Evolutionary conservation across 202 grass and related monocot genomes (phyloP).

Genomic region (Panicum hallii): DNA sequence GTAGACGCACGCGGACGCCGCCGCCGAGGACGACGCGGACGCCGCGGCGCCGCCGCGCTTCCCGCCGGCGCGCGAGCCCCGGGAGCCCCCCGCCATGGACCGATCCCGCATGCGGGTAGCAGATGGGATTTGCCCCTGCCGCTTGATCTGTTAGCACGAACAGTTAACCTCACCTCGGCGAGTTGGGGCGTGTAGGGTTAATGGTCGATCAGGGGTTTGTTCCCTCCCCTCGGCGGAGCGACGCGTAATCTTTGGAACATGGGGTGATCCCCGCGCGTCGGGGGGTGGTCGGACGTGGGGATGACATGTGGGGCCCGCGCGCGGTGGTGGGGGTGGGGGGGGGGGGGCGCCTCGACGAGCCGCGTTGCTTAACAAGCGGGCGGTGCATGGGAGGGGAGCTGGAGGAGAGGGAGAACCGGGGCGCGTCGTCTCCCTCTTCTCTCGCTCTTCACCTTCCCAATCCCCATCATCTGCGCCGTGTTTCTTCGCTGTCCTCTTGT

Average conservation of each 20-base stretch:
- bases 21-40: conserved; percentile 43
- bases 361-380: neutral
- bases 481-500: too few species aligned
- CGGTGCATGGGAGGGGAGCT: neutral
- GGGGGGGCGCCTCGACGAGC: neutral
- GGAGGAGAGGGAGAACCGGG: neutral
- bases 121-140: neutral
- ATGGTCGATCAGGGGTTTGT: conserved; percentile 16
- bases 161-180: neutral
- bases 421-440: neutral
- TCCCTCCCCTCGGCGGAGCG: too few species aligned
- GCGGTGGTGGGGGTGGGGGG: neutral
- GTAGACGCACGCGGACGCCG: conserved; percentile 68
- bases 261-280: conserved; percentile 58
- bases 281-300: neutral
- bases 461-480: neutral
- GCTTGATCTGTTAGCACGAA: neutral
- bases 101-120: conserved; percentile 35
- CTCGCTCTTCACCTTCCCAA: neutral
- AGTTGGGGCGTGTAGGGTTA: neutral
- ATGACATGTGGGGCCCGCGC: conserved; percentile 43
- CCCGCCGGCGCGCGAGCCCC: conserved; percentile 50
- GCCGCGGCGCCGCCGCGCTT: conserved; percentile 55
- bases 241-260: conserved; percentile 3
- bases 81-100: conserved; percentile 60